Evolutionary conservation across 2,329 filamentous ascomycete genomes (phyloP).

Genomic region (Arthrobotrys sphaeroides): DNA sequence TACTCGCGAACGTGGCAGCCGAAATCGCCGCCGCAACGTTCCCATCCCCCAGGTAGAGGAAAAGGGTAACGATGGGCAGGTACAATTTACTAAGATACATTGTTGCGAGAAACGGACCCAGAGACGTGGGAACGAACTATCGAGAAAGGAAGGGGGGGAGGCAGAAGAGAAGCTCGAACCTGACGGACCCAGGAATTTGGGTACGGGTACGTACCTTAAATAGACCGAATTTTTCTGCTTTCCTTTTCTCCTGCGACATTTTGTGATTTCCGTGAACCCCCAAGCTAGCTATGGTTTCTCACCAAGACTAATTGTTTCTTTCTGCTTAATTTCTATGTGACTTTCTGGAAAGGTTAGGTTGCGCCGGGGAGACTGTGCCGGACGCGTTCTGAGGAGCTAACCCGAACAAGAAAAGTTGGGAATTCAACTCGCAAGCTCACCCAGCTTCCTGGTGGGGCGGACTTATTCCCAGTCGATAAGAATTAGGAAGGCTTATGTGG

Average conservation of each 20-base stretch:
- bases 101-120: constrained; percentile 12
- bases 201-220: constrained; percentile 25
- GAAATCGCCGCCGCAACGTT: background rate
- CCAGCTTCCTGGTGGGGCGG: constrained; percentile 6
- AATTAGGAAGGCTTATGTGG: constrained; percentile 7
- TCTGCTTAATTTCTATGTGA: too few species aligned
- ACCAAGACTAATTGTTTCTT: too few species aligned
- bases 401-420: background rate
- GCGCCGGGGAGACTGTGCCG: constrained; percentile 26
- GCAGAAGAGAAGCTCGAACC: constrained; percentile 2
- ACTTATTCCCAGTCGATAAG: constrained; percentile 30
- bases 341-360: background rate
- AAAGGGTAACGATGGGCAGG: constrained; percentile 32
- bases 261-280: background rate
- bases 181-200: constrained; percentile 15
- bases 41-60: constrained; percentile 28
- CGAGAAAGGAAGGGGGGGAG: constrained; percentile 2
- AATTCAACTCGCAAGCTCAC: constrained; percentile 3
- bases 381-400: constrained; percentile 15
- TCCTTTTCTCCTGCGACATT: background rate
- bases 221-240: background rate
- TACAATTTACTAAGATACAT: constrained; percentile 35
- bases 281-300: background rate
- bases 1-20: constrained; percentile 3
- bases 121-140: constrained; percentile 18